phyloP scores from a whole-genome alignment of 345 rosid genomes.

The Citrus reticulata region DNA sequence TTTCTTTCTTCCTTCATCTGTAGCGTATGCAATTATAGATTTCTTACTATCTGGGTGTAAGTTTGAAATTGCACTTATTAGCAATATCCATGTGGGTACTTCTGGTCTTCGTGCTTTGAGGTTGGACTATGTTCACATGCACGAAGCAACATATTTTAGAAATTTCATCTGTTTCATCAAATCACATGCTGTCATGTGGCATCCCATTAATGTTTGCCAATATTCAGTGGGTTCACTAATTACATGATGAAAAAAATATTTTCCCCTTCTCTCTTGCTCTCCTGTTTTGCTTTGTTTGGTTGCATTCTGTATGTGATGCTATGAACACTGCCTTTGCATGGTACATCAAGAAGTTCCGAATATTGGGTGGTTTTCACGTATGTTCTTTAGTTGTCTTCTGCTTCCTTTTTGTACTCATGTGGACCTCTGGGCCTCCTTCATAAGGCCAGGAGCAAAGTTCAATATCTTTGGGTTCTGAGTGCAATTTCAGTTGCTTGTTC shows the following conservation, averaged over 20 bases:
- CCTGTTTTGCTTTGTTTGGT: neutral
- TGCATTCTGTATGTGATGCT: neutral
- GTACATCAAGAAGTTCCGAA: neutral
- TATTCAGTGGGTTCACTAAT: neutral
- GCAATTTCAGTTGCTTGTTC: neutral
- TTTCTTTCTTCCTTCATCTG: neutral
- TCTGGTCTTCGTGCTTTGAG: neutral
- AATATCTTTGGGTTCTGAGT: neutral
- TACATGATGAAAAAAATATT: neutral
- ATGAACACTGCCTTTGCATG: neutral
- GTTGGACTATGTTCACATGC: neutral
- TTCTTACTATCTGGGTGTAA: neutral
- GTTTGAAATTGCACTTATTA: neutral
- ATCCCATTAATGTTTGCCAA: neutral
- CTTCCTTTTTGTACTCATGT: neutral
- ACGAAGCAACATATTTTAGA: neutral
- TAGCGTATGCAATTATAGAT: neutral
- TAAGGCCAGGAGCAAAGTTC: neutral
- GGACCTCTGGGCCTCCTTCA: neutral
- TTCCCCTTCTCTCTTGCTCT: neutral
- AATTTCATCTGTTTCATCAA: neutral
- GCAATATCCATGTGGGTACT: neutral
- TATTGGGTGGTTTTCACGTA: neutral
- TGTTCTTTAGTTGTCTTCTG: neutral
- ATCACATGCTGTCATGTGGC: neutral